Evolutionary conservation across 495 filamentous ascomycete species (phyloP).

Genomic region (Penicillium angulare): DNA sequence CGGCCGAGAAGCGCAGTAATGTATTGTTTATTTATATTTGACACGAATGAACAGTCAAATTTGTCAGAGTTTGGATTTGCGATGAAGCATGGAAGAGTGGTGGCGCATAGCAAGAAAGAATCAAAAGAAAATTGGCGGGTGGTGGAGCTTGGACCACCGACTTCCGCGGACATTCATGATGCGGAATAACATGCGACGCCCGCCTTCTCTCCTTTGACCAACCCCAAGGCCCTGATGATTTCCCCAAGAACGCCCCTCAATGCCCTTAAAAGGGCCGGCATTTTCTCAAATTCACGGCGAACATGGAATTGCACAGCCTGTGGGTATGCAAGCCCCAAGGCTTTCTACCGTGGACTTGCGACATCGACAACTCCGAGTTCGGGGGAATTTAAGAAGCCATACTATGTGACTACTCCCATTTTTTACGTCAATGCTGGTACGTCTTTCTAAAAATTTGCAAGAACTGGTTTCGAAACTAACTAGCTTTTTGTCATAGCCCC

Average conservation of each 20-base stretch:
- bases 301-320: slow-evolving; percentile 36
- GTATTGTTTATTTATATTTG: no score
- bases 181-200: slow-evolving; percentile 24
- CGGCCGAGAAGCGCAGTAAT: no score
- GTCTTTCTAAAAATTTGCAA: slow-evolving; percentile 6
- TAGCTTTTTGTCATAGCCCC: slow-evolving; percentile 59
- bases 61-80: no score
- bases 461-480: no score
- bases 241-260: slow-evolving; percentile 28
- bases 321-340: slow-evolving; percentile 14
- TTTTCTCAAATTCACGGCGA: slow-evolving; percentile 21
- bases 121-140: slow-evolving; percentile 17
- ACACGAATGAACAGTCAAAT: no score
- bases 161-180: slow-evolving; percentile 29
- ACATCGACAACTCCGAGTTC: slow-evolving; percentile 19
- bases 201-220: slow-evolving; percentile 10
- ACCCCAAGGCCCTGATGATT: slow-evolving; percentile 31
- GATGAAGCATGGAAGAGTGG: no score
- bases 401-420: slow-evolving; percentile 94
- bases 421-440: slow-evolving; percentile 98
- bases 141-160: slow-evolving; percentile 41
- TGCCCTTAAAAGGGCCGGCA: slow-evolving; percentile 32
- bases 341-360: slow-evolving; percentile 33
- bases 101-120: not conserved
- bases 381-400: slow-evolving; percentile 65